Evolutionary conservation across 768 basidiomycete species (phyloP), one percentile per base, ranked within the genome.

Genomic region (Suillus decipiens): DNA sequence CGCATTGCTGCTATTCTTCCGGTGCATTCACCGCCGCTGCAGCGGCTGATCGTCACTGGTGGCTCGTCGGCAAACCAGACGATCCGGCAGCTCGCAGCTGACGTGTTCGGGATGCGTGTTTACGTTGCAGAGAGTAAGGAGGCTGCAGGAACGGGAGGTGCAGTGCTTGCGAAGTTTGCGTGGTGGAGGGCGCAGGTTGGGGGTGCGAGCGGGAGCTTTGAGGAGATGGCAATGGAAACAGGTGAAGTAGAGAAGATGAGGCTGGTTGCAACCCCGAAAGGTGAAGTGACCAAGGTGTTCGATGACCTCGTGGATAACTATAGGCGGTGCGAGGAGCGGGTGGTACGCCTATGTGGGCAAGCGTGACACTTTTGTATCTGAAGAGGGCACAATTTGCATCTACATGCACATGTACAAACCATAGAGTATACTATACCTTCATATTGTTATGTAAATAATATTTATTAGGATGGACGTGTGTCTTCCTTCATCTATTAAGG

Each of bases 71-170:
- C 84, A 2, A 95, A 94, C 70, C 78, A 79, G 41, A 84, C 83
- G 42, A 90, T 94, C 69, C 82, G 87, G 53, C 89, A 92, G 67
- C 75, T 93, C 45, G 86, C 87, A 22, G 90, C 92, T 41, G 89
- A 94, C 72, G 79, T 94, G n/a, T 88, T 95, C 65, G 81, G 81
- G 51, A 88, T 92, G 79, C 84, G 86, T 50, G 87, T 90, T 14
- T 93, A 86, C 71, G 82, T 89, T 37, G 87, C 87, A 12, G 78
- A 76, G 43, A 87, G 86, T 1, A 86, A 86, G 71, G 89, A 90
- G 73, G 89, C 87, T 31, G 89, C 88, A 10, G 88, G 82, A 9
- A 84, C 86, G 72, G 90, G 90, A 45, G 90, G 89, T 39, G 89
- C 87, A 6, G 73, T 89, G 34, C 77, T 92, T 60, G 90, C 89